Conservation (phyloP, 805 yeast species). For the Barnettozyma siamensis region DNA sequence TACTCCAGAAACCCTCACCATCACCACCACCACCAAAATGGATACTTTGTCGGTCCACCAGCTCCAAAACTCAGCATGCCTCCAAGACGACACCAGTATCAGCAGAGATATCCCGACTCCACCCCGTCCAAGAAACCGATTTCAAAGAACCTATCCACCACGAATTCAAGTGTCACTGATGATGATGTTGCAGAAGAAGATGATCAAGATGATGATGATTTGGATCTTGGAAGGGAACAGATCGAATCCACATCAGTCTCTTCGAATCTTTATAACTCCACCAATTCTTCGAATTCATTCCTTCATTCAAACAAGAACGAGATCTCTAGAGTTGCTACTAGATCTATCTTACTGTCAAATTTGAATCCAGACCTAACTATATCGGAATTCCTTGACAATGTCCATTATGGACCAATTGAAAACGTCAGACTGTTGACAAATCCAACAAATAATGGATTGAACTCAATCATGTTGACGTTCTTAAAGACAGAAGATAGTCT, state of each 20-base stretch:
- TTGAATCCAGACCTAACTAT: slow-evolving; percentile 16
- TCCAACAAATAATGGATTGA: slow-evolving; percentile 20
- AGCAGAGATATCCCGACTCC: background rate
- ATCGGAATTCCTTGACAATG: slow-evolving; percentile 35
- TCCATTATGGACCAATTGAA: slow-evolving; percentile 60
- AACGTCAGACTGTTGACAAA: slow-evolving; percentile 39
- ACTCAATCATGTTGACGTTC: slow-evolving; percentile 20
- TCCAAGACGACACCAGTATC: slow-evolving; percentile 13
- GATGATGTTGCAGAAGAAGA: background rate
- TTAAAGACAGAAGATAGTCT: slow-evolving; percentile 30
- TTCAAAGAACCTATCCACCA: slow-evolving; percentile 3
- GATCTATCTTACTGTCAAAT: slow-evolving; percentile 22
- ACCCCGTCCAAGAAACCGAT: slow-evolving; percentile 6
- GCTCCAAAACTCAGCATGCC: slow-evolving; percentile 19
- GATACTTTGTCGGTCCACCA: slow-evolving; percentile 16
- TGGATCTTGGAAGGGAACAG: background rate
- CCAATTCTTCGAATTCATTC: slow-evolving; percentile 9
- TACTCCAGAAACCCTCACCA: slow-evolving; percentile 12
- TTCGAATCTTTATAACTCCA: slow-evolving; percentile 4
- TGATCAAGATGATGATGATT: slow-evolving; percentile 3
- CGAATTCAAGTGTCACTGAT: slow-evolving; percentile 9
- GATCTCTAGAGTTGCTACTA: slow-evolving; percentile 16
- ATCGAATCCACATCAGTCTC: slow-evolving; percentile 4
- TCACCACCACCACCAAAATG: slow-evolving; percentile 10
- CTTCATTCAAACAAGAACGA: slow-evolving; percentile 6